Base-by-base conservation (phyloP, 148 eudicot species). In the Arbutus unedo region DNA sequence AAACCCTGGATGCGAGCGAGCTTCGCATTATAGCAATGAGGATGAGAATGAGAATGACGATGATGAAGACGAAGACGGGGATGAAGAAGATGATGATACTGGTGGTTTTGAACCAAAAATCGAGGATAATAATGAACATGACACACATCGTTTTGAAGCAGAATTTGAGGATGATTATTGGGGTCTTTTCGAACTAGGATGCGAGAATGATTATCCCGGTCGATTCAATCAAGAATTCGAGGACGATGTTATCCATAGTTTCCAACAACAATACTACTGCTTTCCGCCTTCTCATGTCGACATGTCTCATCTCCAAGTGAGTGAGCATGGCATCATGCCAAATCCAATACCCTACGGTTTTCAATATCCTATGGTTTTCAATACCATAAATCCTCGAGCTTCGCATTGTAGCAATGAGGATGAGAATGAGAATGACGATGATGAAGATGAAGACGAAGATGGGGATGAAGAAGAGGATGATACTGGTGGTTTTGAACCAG, bases 21-120 rank as follows among this genome's bases (percentile, higher is more conserved):
- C 77, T 19, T 75, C 75, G 4, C 84, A 82, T 8, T 82, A 80
- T 48, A 74, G 84, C 59, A 79, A 25, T 25, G 79, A 53, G 0
- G 85, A 79, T 38, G 82, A 84, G 59, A 74, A 74, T 70, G 79
- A n/a, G n/a, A n/a, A n/a, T n/a, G n/a, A n/a, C n/a, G n/a, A n/a
- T 1, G 38, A 31, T 31, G 38, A 31, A 31, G 38, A 31, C 1
- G 38, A 31, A 31, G 38, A 31, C 1, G 38, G 38, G 38, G 1
- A 31, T 31, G 38, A 31, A 31, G 38, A 31, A 31, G 82, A 84
- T 84, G 85, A 79, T 84, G 82, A 74, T 53, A 81, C 79, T 0
- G 83, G 83, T 31, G 38, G 38, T 31, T 31, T 31, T 31, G 38
- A 31, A 31, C 38, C 38, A 31, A 1, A 31, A 31, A 31, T 31